A percentile compares a stretch with the other conserved stretches of the same genome.
Evolutionary conservation across 768 basidiomycete species (phyloP).

Genomic region (Imleria badia): DNA sequence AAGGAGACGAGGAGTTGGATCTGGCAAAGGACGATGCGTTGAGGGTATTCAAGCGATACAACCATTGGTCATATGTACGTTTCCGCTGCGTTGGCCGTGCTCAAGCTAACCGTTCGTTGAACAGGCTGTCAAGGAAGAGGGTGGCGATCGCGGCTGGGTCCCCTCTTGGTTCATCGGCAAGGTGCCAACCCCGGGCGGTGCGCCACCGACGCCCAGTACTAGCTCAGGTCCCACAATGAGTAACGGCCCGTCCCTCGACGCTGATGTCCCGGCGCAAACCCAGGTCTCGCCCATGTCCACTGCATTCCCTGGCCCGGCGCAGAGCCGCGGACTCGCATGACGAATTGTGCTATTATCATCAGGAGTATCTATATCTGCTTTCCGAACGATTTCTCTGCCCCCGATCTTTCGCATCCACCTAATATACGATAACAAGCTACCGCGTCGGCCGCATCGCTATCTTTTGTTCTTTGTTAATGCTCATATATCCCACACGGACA

Average conservation of each 20-base stretch:
- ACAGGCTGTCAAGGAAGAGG: constrained; percentile 90
- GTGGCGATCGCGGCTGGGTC: constrained; percentile 95
- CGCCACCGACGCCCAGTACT: constrained; percentile 50
- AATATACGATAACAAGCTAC: constrained; percentile 21
- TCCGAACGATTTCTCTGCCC: constrained; percentile 13
- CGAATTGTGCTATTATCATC: constrained; percentile 9
- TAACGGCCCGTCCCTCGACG: constrained; percentile 30
- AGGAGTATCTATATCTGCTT: constrained; percentile 26
- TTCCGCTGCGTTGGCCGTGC: background rate
- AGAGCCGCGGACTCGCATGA: constrained; percentile 24
- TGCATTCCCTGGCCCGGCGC: constrained; percentile 57
- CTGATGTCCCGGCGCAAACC: constrained; percentile 45
- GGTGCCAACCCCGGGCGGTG: constrained; percentile 47
- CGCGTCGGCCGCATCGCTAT: constrained; percentile 23
- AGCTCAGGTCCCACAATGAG: constrained; percentile 38
- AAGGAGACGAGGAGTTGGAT: constrained; percentile 90
- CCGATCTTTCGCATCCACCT: constrained; percentile 23
- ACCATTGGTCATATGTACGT: constrained; percentile 93
- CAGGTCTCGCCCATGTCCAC: constrained; percentile 79
- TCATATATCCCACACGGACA: constrained; percentile 24
- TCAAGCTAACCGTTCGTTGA: constrained; percentile 6
- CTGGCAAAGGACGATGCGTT: constrained; percentile 85
- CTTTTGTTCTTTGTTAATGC: constrained; percentile 29
- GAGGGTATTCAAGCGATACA: constrained; percentile 96
- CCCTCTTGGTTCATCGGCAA: constrained; percentile 98